Evolutionary conservation across 2,329 filamentous ascomycete species (phyloP), one percentile per base, ranked within the genome.

Genomic region (Piedraia hortae): DNA sequence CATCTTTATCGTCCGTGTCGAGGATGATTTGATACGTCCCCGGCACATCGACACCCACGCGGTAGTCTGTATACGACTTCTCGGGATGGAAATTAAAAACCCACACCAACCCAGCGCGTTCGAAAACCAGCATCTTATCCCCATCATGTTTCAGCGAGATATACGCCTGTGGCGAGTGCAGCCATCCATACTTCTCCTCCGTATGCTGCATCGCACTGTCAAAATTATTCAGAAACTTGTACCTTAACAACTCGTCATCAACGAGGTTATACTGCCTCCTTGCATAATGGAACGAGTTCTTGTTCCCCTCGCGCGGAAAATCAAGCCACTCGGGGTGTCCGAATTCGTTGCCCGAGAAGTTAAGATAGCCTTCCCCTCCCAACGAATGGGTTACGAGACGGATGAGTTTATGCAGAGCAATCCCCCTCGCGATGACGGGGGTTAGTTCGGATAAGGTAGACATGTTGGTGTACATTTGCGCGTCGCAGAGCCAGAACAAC

Each of bases 311-410:
- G 22, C 85, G 73, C 3, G 85, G 85, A 47, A 97, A 97, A 45
- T 97, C 85, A 17, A 97, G 71, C 85, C 85, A 97, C 47, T 97
- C 85, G 0, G 85, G 85, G 42, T 97, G 85, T 1, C 85, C 85
- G 39, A 97, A 97, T 47, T 97, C 85, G 46, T 97, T 97, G 28
- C 85, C 85, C 50, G 91, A 80, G 36, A 97, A 97, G 52, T 93
- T 97, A 23, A 97, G 70, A 41, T 90, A 97, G 17, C 82, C 85
- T 47, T 97, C 85, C 24, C 85, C 85, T 27, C 85, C 85, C 9
- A 97, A 61, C 18, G 59, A 62, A 42, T 97, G 82, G 1, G 85
- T 93, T 31, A 97, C 53, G 9, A 97, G 62, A 8, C 85, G 72
- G 38, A 97, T 91, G 71, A 97, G 71, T 54, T 97, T 97, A 59